Conservation (phyloP, 1,284 basidiomycete species). For the Apiotrichum akiyoshidainum region DNA sequence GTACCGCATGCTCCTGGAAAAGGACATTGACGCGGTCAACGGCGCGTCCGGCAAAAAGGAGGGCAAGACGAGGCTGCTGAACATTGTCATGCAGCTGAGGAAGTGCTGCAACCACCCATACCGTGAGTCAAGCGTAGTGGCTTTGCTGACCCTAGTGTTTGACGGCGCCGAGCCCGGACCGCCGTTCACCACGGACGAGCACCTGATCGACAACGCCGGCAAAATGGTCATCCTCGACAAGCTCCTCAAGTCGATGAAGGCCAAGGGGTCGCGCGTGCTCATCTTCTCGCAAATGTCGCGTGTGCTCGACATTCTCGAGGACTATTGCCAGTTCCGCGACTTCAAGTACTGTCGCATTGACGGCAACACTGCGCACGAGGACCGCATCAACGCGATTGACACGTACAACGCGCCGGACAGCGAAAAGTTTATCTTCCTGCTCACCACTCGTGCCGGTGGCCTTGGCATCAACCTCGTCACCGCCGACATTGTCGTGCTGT, state of each 20-base stretch:
- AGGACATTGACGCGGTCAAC: constrained; percentile 98
- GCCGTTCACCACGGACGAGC: constrained; percentile 97
- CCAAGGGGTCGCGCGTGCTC: constrained; percentile 87
- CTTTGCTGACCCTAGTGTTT: constrained; percentile 55
- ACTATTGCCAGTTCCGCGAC: constrained; percentile 89
- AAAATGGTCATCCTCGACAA: constrained; percentile 99
- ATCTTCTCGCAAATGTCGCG: constrained; percentile 99
- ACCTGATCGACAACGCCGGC: constrained; percentile 88
- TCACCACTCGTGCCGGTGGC: constrained; percentile 98
- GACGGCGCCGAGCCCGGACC: constrained; percentile 95
- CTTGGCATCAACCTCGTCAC: constrained; percentile 95
- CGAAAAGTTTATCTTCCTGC: constrained; percentile 94
- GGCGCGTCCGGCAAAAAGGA: constrained; percentile 96
- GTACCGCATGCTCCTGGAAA: constrained; percentile 93
- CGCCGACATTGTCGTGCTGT: constrained; percentile 94
- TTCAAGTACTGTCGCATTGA: constrained; percentile 97
- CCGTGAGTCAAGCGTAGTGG: constrained; percentile 31
- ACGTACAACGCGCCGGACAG: constrained; percentile 94
- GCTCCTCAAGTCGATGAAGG: constrained; percentile 80
- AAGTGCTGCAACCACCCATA: constrained; percentile 61
- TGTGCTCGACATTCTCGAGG: constrained; percentile 90
- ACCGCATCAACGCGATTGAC: constrained; percentile 92
- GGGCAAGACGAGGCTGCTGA: constrained; percentile 95
- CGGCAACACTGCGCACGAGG: constrained; percentile 91
- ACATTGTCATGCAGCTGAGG: constrained; percentile 96